phyloP scores from a whole-genome alignment of 202 grass and related monocot species.

The Panicum virgatum region DNA sequence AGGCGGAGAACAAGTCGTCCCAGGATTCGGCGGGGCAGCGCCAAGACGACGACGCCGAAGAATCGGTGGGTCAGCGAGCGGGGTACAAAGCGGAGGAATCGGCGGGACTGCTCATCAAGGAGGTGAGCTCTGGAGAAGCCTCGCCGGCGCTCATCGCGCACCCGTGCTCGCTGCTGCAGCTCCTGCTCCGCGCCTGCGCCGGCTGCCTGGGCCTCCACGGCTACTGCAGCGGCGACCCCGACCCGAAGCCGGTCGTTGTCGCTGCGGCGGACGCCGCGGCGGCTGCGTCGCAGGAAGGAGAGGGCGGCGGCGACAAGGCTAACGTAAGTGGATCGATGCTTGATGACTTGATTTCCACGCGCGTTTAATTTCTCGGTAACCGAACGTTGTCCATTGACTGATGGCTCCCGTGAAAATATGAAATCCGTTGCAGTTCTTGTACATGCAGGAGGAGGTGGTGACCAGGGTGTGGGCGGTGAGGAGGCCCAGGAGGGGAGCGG shows the following conservation, averaged over 20 bases:
- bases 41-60: not conserved
- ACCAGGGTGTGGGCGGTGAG: not conserved
- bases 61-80: not conserved
- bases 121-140: not conserved
- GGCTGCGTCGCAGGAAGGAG: not conserved
- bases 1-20: not conserved
- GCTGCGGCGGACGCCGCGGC: not conserved
- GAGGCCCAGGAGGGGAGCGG: constrained; percentile 36
- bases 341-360: not conserved
- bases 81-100: not conserved
- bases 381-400: no score
- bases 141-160: constrained; percentile 3
- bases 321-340: constrained; percentile 31
- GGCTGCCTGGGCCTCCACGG: constrained; percentile 27
- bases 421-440: not conserved
- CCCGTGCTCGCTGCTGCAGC: constrained; percentile 49
- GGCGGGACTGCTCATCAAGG: not conserved
- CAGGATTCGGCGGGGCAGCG: not conserved
- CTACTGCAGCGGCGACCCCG: not conserved
- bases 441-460: constrained; percentile 29
- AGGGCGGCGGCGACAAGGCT: not conserved
- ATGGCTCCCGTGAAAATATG: not conserved
- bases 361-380: not conserved
- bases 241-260: not conserved
- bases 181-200: constrained; percentile 30